phyloP scores from a whole-genome alignment of 2,329 filamentous ascomycete species.

The Davidsoniella eucalypti region DNA sequence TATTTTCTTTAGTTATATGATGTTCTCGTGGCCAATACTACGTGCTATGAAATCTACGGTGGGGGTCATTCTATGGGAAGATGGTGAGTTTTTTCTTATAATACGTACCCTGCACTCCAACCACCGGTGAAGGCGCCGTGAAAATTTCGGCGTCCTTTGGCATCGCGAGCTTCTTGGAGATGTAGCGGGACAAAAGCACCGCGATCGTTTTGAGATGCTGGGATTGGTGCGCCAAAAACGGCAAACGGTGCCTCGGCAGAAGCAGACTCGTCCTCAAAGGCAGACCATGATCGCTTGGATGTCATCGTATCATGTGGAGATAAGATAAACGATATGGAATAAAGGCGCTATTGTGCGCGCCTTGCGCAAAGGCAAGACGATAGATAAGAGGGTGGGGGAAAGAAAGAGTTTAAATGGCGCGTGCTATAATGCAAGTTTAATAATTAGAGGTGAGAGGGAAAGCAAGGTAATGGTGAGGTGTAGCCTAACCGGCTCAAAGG shows the following conservation, averaged over 20 bases:
- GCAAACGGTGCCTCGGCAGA: slow-evolving; percentile 52
- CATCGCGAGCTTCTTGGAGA: slow-evolving; percentile 96
- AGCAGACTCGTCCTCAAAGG: slow-evolving; percentile 61
- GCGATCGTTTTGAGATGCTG: slow-evolving; percentile 70
- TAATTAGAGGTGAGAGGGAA: too few relatives aligned
- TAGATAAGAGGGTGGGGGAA: too few relatives aligned
- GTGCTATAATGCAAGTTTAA: too few relatives aligned
- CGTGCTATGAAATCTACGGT: not conserved
- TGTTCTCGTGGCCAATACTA: not conserved
- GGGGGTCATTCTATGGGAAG: not conserved
- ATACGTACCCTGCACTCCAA: slow-evolving; percentile 68
- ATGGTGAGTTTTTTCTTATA: not conserved
- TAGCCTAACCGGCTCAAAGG: too few relatives aligned
- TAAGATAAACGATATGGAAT: too few relatives aligned
- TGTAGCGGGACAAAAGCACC: slow-evolving; percentile 88
- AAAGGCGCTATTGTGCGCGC: too few relatives aligned
- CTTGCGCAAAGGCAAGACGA: too few relatives aligned
- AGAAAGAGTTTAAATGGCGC: too few relatives aligned
- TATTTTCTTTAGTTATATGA: slow-evolving; percentile 14
- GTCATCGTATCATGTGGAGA: slow-evolving; percentile 35
- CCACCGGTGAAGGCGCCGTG: slow-evolving; percentile 96
- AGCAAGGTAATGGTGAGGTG: too few relatives aligned
- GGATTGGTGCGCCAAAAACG: slow-evolving; percentile 70
- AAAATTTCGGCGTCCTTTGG: slow-evolving; percentile 72
- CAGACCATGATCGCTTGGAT: slow-evolving; percentile 60